Evolutionary conservation across 805 yeast species (phyloP).

Genomic region (Scheffersomyces lignosus): DNA sequence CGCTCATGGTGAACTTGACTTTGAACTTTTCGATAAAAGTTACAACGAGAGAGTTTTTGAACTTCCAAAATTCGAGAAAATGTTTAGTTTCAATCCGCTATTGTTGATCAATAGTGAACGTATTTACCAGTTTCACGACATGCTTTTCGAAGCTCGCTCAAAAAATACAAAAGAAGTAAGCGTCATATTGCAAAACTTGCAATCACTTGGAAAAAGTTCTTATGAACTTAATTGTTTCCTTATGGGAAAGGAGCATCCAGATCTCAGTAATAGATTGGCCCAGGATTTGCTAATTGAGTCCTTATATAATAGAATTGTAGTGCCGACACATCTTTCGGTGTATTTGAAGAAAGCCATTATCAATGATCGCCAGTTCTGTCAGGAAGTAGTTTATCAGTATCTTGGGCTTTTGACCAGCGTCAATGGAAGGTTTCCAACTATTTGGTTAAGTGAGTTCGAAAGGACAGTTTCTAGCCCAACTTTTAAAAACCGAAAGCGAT

Average conservation of each 20-base stretch:
- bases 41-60: neutral
- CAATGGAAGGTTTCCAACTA: slow-evolving; percentile 4
- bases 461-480: neutral
- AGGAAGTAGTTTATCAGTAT: slow-evolving; percentile 5
- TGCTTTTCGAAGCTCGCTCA: neutral
- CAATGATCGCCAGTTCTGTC: neutral
- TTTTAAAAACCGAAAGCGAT: neutral
- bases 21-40: neutral
- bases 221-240: neutral
- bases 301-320: neutral
- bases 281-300: neutral
- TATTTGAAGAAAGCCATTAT: slow-evolving; percentile 1
- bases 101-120: slow-evolving; percentile 1
- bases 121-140: neutral
- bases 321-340: neutral
- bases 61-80: slow-evolving; percentile 5
- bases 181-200: neutral
- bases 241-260: neutral
- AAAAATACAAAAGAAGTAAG: neutral
- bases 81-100: slow-evolving; percentile 7
- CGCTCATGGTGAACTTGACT: neutral
- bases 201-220: neutral
- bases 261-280: neutral
- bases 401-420: slow-evolving; percentile 3
- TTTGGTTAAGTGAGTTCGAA: slow-evolving; percentile 4